phyloP scores from a whole-genome alignment of 768 basidiomycete genomes.

The Termitomyces bulborhizus region DNA sequence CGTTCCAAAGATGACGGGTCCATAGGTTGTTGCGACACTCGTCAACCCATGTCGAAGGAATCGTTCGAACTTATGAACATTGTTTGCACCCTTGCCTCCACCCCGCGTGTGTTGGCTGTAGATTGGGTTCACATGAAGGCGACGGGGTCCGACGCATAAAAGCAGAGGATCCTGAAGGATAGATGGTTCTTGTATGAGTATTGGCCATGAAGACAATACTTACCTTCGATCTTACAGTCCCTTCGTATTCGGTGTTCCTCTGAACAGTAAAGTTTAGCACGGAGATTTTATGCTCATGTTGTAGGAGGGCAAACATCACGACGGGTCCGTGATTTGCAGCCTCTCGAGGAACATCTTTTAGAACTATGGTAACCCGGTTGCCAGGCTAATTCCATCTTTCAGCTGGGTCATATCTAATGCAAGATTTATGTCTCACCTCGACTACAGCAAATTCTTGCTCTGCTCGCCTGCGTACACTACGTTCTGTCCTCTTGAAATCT shows the following conservation, averaged over 20 bases:
- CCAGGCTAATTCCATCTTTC: conserved; percentile 52
- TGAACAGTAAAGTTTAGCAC: conserved; percentile 91
- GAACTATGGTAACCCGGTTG: conserved; percentile 66
- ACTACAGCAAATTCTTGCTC: conserved; percentile 55
- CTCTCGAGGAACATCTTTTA: conserved; percentile 70
- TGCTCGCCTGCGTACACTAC: conserved; percentile 58
- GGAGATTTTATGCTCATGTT: conserved; percentile 95
- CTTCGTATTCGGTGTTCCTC: conserved; percentile 90
- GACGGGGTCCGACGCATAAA: conserved; percentile 83
- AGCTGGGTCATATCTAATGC: neutral
- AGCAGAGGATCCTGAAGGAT: conserved; percentile 72
- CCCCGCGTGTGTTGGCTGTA: conserved; percentile 92
- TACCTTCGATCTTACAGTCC: conserved; percentile 88
- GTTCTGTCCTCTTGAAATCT: conserved; percentile 83
- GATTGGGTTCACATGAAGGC: conserved; percentile 77
- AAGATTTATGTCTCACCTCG: conserved; percentile 43
- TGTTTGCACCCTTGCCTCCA: conserved; percentile 88
- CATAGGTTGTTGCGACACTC: conserved; percentile 82
- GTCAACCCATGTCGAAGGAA: conserved; percentile 81
- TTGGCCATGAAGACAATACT: neutral
- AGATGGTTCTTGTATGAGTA: conserved; percentile 2
- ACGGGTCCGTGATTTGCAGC: conserved; percentile 46
- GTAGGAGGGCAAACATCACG: conserved; percentile 73
- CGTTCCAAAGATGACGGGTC: conserved; percentile 83
- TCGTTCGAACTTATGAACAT: conserved; percentile 94